These are phyloP conservation scores for Erythrobasidium hasegawianum DNA, from an alignment of 1,284 basidiomycete species.

Conservation along the genomic window DNA sequence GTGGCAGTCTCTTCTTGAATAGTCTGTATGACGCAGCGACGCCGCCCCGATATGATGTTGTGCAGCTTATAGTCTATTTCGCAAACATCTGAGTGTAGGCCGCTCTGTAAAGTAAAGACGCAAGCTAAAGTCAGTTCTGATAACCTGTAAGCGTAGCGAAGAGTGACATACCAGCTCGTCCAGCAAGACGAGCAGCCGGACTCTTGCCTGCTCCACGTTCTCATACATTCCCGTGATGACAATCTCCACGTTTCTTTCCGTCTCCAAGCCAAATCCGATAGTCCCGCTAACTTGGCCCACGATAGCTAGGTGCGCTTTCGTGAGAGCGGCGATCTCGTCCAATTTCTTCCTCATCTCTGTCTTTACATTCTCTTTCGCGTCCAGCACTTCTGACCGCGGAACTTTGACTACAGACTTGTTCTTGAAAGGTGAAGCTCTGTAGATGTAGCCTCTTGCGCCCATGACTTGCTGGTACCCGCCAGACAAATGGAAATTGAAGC, in stretches of 20 bases:
- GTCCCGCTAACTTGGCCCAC: constrained; percentile 48
- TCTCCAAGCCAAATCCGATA: constrained; percentile 69
- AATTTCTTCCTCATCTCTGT: constrained; percentile 78
- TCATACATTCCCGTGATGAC: constrained; percentile 81
- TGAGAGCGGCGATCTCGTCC: constrained; percentile 86
- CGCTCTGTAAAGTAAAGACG: constrained; percentile 57
- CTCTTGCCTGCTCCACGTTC: constrained; percentile 83
- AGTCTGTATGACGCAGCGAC: constrained; percentile 78
- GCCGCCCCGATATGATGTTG: constrained; percentile 83
- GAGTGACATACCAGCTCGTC: constrained; percentile 74
- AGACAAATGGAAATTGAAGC: constrained; percentile 81
- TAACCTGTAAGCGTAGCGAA: constrained; percentile 30
- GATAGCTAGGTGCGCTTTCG: constrained; percentile 81
- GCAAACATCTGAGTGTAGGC: constrained; percentile 80
- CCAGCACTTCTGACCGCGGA: constrained; percentile 84
- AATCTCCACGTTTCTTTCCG: constrained; percentile 86
- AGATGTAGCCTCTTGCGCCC: constrained; percentile 77
- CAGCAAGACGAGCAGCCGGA: constrained; percentile 84
- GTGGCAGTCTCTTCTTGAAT: constrained; percentile 97
- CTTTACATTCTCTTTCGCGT: constrained; percentile 79
- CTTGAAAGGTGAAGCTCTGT: constrained; percentile 86
- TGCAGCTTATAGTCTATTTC: constrained; percentile 96
- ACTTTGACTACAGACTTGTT: constrained; percentile 83
- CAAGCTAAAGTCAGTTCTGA: background rate
- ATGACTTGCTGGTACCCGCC: constrained; percentile 91